Base-by-base conservation (phyloP, 768 basidiomycete genomes). In the Cystoderma amianthinum region DNA sequence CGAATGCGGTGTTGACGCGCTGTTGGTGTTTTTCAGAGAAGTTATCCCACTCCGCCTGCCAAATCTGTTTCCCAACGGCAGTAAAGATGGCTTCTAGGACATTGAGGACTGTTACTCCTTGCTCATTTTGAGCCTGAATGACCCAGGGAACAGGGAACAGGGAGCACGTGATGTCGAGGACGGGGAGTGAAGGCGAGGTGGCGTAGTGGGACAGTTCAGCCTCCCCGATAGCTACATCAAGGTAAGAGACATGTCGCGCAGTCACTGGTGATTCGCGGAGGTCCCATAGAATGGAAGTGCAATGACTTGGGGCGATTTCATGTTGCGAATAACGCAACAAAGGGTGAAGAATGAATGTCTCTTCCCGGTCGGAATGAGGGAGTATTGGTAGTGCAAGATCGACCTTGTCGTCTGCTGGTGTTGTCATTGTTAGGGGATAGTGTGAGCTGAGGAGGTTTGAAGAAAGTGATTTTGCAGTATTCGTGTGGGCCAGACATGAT, bases 31-130 rank as follows among this genome's bases (percentile, higher is more conserved):
- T 70, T 3, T 49, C 45, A 10, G 63, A 61, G 39, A 74, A 46
- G 21, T 44, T 40, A 6, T 70, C 57, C 69, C 74, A 78, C 43
- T 78, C 75, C 0, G 41, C 39, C 5, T 53, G 59, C 11, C 48
- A 59, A 39, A 79, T 59, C 4, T 61, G 71, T 4, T 36, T 53
- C 12, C 58, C 57, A 17, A 77, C 49, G 23, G 60, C 58, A 10
- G 46, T 36, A 53, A 69, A 60, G 34, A 80, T 72, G n/a, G 68
- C 65, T 1, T 61, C 42, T 3, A 81, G 56, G 16, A 80, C 62
- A 35, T 81, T 72, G n/a, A 53, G 54, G 41, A 81, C 51, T 2
- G 76, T 80, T 32, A 81, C 68, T 6, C 71, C 72, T 0, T 51
- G 49, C 5, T 62, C 56, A 48, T 71, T 74, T n/a, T 53, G 48